phyloP scores from a whole-genome alignment of 1,284 basidiomycete species.

The Erythrobasidium hasegawianum region DNA sequence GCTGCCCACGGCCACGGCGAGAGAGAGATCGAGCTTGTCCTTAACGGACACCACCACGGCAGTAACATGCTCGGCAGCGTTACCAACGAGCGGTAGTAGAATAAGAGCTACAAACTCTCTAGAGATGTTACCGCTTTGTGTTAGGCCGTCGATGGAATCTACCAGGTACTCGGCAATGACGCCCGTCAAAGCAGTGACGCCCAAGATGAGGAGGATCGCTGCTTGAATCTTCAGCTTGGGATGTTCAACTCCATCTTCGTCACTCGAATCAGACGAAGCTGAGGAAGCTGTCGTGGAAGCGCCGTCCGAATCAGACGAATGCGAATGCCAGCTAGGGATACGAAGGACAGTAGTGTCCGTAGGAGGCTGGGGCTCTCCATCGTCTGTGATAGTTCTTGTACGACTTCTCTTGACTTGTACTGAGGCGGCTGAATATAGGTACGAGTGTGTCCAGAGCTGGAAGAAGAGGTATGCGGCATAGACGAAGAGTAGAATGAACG shows the following conservation, averaged over 20 bases:
- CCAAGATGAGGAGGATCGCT: conserved; percentile 51
- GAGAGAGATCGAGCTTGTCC: conserved; percentile 62
- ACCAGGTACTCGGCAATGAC: conserved; percentile 84
- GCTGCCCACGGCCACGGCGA: conserved; percentile 79
- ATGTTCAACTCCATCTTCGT: conserved; percentile 52
- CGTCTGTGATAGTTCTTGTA: conserved; percentile 7
- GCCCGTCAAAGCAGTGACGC: conserved; percentile 54
- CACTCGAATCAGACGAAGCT: conserved; percentile 44
- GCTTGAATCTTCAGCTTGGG: conserved; percentile 55
- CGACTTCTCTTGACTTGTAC: conserved; percentile 49
- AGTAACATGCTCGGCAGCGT: conserved; percentile 67
- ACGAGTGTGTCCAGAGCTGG: conserved; percentile 62
- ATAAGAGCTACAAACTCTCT: conserved; percentile 82
- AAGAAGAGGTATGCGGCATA: conserved; percentile 55
- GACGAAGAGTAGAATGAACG: conserved; percentile 59
- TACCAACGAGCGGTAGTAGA: conserved; percentile 65
- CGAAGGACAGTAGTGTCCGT: conserved; percentile 45
- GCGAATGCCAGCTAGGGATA: conserved; percentile 43
- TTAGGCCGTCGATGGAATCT: conserved; percentile 68
- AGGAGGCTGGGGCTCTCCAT: conserved; percentile 45
- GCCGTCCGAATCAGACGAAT: conserved; percentile 34
- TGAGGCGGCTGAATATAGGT: conserved; percentile 52
- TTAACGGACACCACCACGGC: conserved; percentile 83
- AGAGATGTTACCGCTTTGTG: conserved; percentile 52
- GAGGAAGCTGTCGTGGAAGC: conserved; percentile 19